These are phyloP conservation scores for Naegleria lovaniensis DNA, from an alignment of 208 protist genomes.

Conservation along the genomic window DNA sequence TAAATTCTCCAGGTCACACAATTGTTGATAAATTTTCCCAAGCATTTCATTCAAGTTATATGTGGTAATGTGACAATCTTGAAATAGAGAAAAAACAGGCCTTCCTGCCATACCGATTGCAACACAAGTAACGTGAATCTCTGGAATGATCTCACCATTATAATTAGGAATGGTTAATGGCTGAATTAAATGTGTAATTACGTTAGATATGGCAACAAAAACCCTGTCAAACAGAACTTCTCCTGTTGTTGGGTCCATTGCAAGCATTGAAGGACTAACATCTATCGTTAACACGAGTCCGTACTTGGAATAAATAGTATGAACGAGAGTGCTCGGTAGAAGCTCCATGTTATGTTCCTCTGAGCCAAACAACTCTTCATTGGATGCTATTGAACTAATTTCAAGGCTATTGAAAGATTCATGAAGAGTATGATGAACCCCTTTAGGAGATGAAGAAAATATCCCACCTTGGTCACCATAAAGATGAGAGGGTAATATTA, in stretches of 20 bases:
- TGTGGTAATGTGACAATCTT: neutral
- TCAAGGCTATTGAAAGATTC: neutral
- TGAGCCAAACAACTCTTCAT: neutral
- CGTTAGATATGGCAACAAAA: neutral
- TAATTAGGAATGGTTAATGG: neutral
- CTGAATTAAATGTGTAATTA: neutral
- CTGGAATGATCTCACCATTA: neutral
- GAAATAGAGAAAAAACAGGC: conserved; percentile 2
- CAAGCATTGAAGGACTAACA: neutral
- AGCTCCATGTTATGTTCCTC: neutral
- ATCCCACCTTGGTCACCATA: neutral
- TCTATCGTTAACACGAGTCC: neutral
- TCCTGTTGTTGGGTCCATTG: neutral
- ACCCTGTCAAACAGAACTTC: conserved; percentile 17
- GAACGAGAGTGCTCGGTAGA: neutral
- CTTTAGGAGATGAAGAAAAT: neutral
- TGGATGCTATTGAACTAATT: neutral
- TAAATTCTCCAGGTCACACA: neutral
- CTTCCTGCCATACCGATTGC: neutral
- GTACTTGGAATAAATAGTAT: conserved; percentile 20
- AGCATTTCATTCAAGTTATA: neutral
- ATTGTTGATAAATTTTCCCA: neutral
- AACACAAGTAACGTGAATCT: neutral
- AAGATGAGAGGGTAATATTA: neutral
- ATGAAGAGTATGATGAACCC: neutral